Evolutionary conservation across 2,329 filamentous ascomycete genomes (phyloP).

Genomic region (Ophiostoma triangulosporum): DNA sequence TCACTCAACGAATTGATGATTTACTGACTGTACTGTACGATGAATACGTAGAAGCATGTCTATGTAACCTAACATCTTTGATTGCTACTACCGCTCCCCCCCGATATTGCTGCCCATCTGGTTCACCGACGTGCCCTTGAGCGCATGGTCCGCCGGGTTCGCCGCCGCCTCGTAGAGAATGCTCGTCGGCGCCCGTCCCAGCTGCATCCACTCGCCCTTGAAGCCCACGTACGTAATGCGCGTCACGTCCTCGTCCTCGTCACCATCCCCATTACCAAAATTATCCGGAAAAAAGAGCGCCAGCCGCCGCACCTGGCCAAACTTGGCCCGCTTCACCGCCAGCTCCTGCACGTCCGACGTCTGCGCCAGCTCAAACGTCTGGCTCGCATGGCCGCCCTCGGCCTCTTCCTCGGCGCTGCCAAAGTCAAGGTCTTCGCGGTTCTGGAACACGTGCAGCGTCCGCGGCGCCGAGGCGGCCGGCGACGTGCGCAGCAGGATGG

Average conservation of each 20-base stretch:
- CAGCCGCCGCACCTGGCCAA: conserved; percentile 71
- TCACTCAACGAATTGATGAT: not conserved
- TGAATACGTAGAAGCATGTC: not conserved
- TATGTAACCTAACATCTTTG: too few species aligned
- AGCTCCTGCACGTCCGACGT: conserved; percentile 77
- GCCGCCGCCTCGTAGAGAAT: conserved; percentile 91
- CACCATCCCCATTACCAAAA: conserved; percentile 58
- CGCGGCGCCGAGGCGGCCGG: conserved; percentile 56
- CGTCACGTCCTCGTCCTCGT: conserved; percentile 68
- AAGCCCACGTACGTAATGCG: conserved; percentile 76
- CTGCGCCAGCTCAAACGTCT: conserved; percentile 64
- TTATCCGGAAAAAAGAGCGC: conserved; percentile 88
- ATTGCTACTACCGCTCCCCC: conserved; percentile 18
- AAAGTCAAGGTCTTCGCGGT: conserved; percentile 82
- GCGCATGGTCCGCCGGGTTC: conserved; percentile 74
- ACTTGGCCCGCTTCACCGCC: conserved; percentile 73
- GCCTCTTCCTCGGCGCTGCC: conserved; percentile 52
- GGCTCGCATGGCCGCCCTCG: conserved; percentile 35
- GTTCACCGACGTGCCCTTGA: conserved; percentile 43
- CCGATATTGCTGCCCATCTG: conserved; percentile 43
- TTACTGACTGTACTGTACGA: not conserved
- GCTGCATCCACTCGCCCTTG: conserved; percentile 82
- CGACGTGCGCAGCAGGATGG: conserved; percentile 72
- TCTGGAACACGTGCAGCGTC: conserved; percentile 78
- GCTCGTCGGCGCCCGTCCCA: conserved; percentile 69